Evolutionary conservation across 1,284 basidiomycete species (phyloP), one percentile per base, ranked within the genome.

Genomic region (Sporisorium sorghi): DNA sequence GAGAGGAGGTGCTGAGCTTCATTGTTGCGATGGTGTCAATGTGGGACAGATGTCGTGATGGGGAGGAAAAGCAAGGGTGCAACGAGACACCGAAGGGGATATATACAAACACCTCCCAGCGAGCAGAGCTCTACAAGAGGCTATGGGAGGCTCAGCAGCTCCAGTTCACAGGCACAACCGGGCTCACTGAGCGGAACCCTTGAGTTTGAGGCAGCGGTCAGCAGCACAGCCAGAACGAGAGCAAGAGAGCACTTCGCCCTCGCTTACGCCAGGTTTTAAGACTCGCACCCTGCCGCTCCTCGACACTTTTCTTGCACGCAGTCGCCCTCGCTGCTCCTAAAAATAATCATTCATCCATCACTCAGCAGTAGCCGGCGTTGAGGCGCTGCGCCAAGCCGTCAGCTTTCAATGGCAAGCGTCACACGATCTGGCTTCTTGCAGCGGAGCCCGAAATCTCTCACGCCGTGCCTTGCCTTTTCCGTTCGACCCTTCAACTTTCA

Each of bases 1-100:
- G 44, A 4, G 58, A 56, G 21, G 58, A 26, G 17, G 42, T 50
- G 50, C 44, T 61, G 54, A 73, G 39, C 65, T 73, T 73, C 71
- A 73, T 73, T 1, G 23, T 60, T 42, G 44, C 15, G 19, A 0
- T 21, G 28, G 23, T n/a, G 37, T 28, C 46, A 47, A 21, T 47
- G 21, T 30, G 30, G 17, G 15, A 37, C 11, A 11, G 44, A 52
- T 44, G 50, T 26, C 19, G 50, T 39, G 50, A 51, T 37, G n/a
- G 15, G 15, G 28, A 33, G 17, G 12, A 4, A 21, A 30, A 1
- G 10, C 12, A 21, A 28, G 39, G 52, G 33, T 50, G 26, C 37
- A 40, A 40, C n/a, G 7, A 19, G 37, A 23, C 10, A 24, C 19
- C 9, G 21, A 6, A 21, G 21, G 21, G 23, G 14, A 23, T 50